Evolutionary conservation across 768 basidiomycete genomes (phyloP), one percentile per base, ranked within the genome.

Genomic region (Artomyces pyxidatus): DNA sequence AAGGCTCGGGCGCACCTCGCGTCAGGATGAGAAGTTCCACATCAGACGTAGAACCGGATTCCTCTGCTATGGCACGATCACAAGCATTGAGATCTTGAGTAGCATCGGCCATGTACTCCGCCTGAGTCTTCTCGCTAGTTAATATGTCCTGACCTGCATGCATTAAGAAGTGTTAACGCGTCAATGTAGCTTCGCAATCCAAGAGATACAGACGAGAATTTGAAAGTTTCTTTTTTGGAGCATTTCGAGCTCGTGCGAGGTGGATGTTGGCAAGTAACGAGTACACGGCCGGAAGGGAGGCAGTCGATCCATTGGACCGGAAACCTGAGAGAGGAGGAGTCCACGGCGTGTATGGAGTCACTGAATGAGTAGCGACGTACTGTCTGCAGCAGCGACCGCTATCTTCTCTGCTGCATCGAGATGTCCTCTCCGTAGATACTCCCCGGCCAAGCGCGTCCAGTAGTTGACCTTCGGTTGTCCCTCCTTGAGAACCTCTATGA

Each of bases 231-330:
- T 85, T 59, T 60, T 94, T 96, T 0, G 95, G 95, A 10, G 93
- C 93, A 46, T 76, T 77, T 19, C 86, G 78, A 1, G 92, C 87
- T 58, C 81, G 74, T 2, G 85, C 80, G 50, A 97, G 75, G 50
- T 86, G 80, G 42, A 95, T 77, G 66, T 91, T 93, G 3, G 92
- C 93, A 11, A 93, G 74, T 39, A 97, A 71, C 16, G 85, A 78
- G 60, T 87, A 85, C 55, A 92, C 76, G 10, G 88, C 85, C 1
- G 83, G 77, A 30, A 89, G 66, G 0, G 78, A 76, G 7, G 71
- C 62, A 2, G 71, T 63, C 9, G 70, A 68, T 16, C 71, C 74
- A 55, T 75, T 77, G 8, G 71, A 65, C 42, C 73, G 70, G 50
- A 82, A 76, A 29, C 75, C 81, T 84, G n/a, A n/a, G n/a, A n/a